Evolutionary conservation across 2,329 filamentous ascomycete species (phyloP), one percentile per base, ranked within the genome.

Genomic region (Rhinocladiella similis): DNA sequence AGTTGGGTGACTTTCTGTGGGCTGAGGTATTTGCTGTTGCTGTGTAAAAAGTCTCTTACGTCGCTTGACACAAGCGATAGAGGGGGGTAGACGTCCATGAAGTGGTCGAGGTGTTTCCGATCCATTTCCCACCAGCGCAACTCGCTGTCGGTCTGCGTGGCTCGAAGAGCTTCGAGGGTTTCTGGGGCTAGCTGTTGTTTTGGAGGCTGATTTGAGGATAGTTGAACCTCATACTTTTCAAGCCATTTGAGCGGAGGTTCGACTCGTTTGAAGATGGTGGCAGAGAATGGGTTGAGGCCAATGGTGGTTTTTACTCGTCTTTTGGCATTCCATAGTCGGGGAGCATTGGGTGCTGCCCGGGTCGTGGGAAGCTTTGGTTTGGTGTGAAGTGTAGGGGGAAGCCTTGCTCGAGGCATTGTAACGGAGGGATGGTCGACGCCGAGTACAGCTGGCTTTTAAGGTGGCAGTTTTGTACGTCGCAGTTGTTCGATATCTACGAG

Each of bases 291-390:
- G 5, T 18, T 54, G 41, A 62, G 43, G 10, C 56, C 60, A 29
- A 51, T 54, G 39, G 46, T 59, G 41, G 50, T 53, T 51, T 57
- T 54, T 27, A 64, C 63, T 35, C 57, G 45, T 51, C 62, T 50
- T 54, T 64, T 65, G 27, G 62, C 63, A 48, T 65, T 65, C 60
- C 56, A 65, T 38, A 65, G 55, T 54, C 56, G 54, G 13, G 63
- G 61, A 4, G 56, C 59, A 27, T 38, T 27, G 25, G 33, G 20
- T 48, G 48, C 43, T 51, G 10, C 29, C 29, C 16, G 16, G 16
- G 16, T 12, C 46, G 54, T 18, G 22, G 33, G 16, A 35, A 39
- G 5, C 29, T 41, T 41, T 5, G 45, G 50, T 27, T 53, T 54
- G 12, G 56, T 58, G 5, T 48, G n/a, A 19, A 63, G 58, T 29